Conservation (phyloP, 129 eudicot species). For the Ambrosia trifida region DNA sequence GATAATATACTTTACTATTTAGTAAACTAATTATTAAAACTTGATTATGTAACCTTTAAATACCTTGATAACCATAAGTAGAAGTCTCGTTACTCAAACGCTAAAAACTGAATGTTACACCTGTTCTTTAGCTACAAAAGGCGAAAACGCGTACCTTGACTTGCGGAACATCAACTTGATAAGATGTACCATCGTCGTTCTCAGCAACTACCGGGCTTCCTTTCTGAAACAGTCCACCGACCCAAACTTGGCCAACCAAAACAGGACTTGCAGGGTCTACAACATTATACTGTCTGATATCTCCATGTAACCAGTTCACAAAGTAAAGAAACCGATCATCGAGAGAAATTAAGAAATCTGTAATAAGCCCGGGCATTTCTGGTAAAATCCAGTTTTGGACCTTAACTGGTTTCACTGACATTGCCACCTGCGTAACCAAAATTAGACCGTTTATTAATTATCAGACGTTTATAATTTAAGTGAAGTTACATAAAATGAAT, state of each 20-base stretch:
- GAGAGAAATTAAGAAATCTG: conserved; percentile 88
- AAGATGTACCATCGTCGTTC: conserved; percentile 77
- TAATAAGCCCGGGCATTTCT: conserved; percentile 96
- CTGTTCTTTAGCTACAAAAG: neutral
- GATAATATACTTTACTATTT: no score
- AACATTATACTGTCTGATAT: conserved; percentile 83
- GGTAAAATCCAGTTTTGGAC: conserved; percentile 96
- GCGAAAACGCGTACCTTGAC: conserved; percentile 55
- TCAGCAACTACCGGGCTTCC: conserved; percentile 76
- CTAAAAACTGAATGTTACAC: neutral
- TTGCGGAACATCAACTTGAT: conserved; percentile 79
- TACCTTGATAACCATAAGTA: neutral
- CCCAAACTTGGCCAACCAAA: conserved; percentile 80
- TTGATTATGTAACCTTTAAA: neutral
- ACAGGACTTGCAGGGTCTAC: conserved; percentile 73
- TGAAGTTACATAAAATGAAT: neutral
- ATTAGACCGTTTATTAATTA: neutral
- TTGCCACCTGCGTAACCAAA: conserved; percentile 43
- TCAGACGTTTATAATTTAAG: neutral
- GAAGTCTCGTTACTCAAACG: neutral
- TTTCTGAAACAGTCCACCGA: conserved; percentile 75
- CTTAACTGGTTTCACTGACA: conserved; percentile 73
- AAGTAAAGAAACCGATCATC: conserved; percentile 92
- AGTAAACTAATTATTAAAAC: neutral
- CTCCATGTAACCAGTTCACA: conserved; percentile 97